Evolutionary conservation across 148 eudicot genomes (phyloP), one percentile per base, ranked within the genome.

Genomic region (Persicaria tinctoria): DNA sequence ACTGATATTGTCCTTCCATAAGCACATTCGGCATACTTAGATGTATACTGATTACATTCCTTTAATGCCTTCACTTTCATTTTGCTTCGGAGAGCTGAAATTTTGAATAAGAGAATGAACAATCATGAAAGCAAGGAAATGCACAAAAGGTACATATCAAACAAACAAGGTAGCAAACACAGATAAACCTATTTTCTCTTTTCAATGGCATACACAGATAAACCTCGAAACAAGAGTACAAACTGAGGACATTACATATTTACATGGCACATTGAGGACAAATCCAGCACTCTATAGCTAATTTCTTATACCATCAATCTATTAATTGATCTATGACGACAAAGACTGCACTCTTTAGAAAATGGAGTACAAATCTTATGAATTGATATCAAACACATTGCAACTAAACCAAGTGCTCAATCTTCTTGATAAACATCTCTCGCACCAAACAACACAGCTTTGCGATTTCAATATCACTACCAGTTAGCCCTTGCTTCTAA

Each of bases 31-130:
- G 98, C 98, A 73, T 89, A 93, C 81, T 76, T 76, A 6, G 60
- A 64, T 70, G 91, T 83, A 54, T 79, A 90, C 4, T 73, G 78
- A 79, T 90, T 89, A 63, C 97, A 93, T 82, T 90, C 88, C 78
- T 91, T 91, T 6, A 94, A 81, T 10, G 98, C 98, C 84, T 94
- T 94, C 68, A 80, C 85, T 83, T 94, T 94, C 98, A 94, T 94
- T 85, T 94, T 94, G 88, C 98, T 94, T 84, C 97, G 93, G 77
- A 94, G 83, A 84, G 98, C 98, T 94, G 90, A 56, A 41, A 27
- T 63, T 63, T 27, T 9, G 46, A 63, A 38, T 11, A 63, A 38
- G 13, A 18, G 12, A 66, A 64, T 66, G 18, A 66, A 13, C 48
- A 66, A 44, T 20, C 18, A 66, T 13, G 48, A 66, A 66, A 66